A percentile compares a stretch with the other conserved stretches of the same genome.
These are phyloP conservation scores for Talaromyces atroroseus DNA, from an alignment of 2,329 filamentous ascomycete genomes.

Conservation along the genomic window DNA sequence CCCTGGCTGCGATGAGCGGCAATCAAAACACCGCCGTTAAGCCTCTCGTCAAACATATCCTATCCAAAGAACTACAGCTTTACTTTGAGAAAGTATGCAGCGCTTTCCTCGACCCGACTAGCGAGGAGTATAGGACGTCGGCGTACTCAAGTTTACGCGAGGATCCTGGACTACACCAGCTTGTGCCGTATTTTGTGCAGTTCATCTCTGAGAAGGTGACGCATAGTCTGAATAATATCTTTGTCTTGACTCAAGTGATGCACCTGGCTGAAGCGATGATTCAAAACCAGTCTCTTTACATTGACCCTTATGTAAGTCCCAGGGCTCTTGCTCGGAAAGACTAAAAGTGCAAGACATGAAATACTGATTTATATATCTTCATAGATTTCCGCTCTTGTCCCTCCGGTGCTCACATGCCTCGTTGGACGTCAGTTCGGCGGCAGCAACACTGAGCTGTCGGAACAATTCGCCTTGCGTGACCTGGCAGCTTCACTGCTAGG, in stretches of 20 bases:
- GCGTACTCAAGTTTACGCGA: slow-evolving; percentile 79
- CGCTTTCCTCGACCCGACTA: slow-evolving; percentile 80
- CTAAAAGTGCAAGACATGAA: not conserved
- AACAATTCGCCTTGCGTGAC: slow-evolving; percentile 76
- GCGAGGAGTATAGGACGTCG: slow-evolving; percentile 79
- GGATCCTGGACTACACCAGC: slow-evolving; percentile 89
- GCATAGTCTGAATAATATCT: slow-evolving; percentile 83
- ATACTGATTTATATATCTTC: not conserved
- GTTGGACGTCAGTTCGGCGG: slow-evolving; percentile 74
- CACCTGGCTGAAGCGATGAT: slow-evolving; percentile 79
- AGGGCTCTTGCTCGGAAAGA: not conserved
- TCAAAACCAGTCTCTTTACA: slow-evolving; percentile 72
- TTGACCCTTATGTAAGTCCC: slow-evolving; percentile 56
- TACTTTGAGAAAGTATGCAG: slow-evolving; percentile 95
- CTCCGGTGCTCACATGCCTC: slow-evolving; percentile 85
- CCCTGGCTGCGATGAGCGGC: slow-evolving; percentile 74
- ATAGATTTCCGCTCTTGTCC: slow-evolving; percentile 62
- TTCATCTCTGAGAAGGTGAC: slow-evolving; percentile 96
- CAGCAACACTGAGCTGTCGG: slow-evolving; percentile 40
- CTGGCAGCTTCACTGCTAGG: slow-evolving; percentile 76
- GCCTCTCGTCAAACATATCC: slow-evolving; percentile 88
- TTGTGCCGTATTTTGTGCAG: slow-evolving; percentile 93
- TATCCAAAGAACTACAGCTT: slow-evolving; percentile 91
- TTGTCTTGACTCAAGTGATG: slow-evolving; percentile 88
- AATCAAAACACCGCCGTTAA: slow-evolving; percentile 79